These are phyloP conservation scores for Graphiopsis chlorocephala DNA, from an alignment of 2,329 filamentous ascomycete genomes.

Conservation along the genomic window DNA sequence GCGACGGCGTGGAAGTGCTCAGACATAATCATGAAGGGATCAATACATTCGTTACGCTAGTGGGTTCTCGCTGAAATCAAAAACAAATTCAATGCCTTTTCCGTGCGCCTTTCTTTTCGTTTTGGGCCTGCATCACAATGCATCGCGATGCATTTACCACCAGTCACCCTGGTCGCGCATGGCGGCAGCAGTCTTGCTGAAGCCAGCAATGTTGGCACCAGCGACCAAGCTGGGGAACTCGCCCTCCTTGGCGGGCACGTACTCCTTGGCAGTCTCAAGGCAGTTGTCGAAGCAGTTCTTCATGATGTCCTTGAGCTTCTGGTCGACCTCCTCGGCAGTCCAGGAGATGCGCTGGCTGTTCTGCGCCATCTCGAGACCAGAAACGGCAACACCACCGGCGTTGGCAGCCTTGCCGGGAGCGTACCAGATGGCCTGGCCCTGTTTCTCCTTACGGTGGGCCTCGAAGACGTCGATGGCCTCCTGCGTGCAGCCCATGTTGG, in stretches of 20 bases:
- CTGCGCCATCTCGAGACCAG: constrained; percentile 98
- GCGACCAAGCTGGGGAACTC: constrained; percentile 88
- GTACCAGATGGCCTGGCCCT: constrained; percentile 83
- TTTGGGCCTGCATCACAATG: background rate
- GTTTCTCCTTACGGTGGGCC: constrained; percentile 65
- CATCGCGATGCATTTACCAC: constrained; percentile 50
- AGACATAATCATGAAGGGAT: constrained; percentile 4
- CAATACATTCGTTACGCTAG: constrained; percentile 14
- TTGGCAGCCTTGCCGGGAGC: constrained; percentile 96
- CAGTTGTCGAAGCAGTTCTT: constrained; percentile 88
- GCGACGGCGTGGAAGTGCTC: background rate
- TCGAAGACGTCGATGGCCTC: constrained; percentile 94
- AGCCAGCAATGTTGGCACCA: constrained; percentile 95
- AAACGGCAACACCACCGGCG: constrained; percentile 94
- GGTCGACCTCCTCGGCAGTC: constrained; percentile 86
- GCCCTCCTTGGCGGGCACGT: constrained; percentile 72
- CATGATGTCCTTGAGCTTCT: constrained; percentile 92
- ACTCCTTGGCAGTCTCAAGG: constrained; percentile 83
- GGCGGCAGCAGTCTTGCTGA: constrained; percentile 90
- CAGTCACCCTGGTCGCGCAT: constrained; percentile 98
- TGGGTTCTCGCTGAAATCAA: constrained; percentile 13
- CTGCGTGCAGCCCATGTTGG: constrained; percentile 98
- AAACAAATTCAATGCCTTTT: background rate
- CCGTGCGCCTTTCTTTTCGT: background rate
- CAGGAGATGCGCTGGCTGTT: constrained; percentile 85